Evolutionary conservation across 2,329 filamentous ascomycete genomes (phyloP).

Genomic region (Verticillium isaacii): DNA sequence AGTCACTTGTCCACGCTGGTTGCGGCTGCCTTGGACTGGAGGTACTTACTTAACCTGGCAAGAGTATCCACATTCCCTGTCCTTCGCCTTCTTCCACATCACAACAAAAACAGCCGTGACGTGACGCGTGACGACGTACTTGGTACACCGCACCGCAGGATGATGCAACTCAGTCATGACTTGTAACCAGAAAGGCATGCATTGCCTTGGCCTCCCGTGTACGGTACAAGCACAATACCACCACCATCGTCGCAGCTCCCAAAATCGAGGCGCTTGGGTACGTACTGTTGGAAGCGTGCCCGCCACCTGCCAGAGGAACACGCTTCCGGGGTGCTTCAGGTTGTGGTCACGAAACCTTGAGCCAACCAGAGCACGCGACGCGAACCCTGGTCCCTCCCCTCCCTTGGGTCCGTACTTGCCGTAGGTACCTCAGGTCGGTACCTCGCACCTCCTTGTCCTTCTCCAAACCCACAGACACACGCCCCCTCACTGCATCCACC

Average conservation of each 20-base stretch:
- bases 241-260: too few relatives aligned
- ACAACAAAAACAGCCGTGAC: background rate
- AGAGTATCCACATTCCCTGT: too few relatives aligned
- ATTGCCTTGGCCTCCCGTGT: too few relatives aligned
- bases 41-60: background rate
- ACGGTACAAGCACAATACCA: background rate
- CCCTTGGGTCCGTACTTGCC: background rate
- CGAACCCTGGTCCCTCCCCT: background rate
- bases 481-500: background rate
- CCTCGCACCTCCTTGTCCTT: background rate
- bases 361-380: background rate
- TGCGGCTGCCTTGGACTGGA: background rate
- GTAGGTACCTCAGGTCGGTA: too few relatives aligned
- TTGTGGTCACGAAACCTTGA: conserved; percentile 1
- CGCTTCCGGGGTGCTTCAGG: conserved; percentile 10
- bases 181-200: background rate
- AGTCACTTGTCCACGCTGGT: background rate
- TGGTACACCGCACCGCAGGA: too few relatives aligned
- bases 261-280: too few relatives aligned
- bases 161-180: background rate
- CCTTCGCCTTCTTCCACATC: background rate
- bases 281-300: background rate
- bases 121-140: background rate
- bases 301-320: conserved; percentile 5
- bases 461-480: background rate